phyloP scores from a whole-genome alignment of 176 grass and related monocot species.

The Eragrostis curvula region DNA sequence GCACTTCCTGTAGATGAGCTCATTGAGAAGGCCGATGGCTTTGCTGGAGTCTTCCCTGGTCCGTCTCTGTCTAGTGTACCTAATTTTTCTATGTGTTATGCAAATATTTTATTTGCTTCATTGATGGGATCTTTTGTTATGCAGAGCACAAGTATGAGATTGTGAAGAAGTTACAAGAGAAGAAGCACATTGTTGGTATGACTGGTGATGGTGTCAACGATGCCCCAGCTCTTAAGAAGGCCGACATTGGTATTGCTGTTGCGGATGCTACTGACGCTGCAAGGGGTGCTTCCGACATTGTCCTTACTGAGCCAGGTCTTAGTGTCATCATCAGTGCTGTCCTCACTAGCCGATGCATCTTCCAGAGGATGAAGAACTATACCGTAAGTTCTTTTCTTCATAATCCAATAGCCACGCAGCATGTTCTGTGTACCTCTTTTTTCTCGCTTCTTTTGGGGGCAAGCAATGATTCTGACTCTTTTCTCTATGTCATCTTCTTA shows the following conservation, averaged over 20 bases:
- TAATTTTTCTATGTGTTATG: background rate
- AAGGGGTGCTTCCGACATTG: constrained; percentile 91
- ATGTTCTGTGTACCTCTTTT: background rate
- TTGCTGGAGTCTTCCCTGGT: constrained; percentile 99
- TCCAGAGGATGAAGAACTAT: constrained; percentile 99
- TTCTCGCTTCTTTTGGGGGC: background rate
- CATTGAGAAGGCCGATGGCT: constrained; percentile 98
- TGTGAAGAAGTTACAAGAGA: constrained; percentile 95
- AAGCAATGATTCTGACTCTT: constrained; percentile 23
- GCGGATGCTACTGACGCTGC: constrained; percentile 96
- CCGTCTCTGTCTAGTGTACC: background rate
- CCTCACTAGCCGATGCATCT: constrained; percentile 96
- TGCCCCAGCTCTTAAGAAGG: constrained; percentile 94
- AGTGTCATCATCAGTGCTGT: constrained; percentile 98
- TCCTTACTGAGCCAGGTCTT: constrained; percentile 94
- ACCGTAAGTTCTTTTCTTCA: constrained; percentile 64
- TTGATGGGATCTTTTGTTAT: constrained; percentile 12
- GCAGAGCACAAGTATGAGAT: constrained; percentile 99
- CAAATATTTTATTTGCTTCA: background rate
- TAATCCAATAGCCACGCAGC: background rate
- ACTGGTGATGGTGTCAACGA: constrained; percentile 98
- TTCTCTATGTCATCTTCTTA: constrained; percentile 11
- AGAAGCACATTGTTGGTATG: constrained; percentile 98
- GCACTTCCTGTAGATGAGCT: constrained; percentile 88
- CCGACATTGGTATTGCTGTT: constrained; percentile 97